A percentile compares a stretch with the other conserved stretches of the same genome.
phyloP scores from a whole-genome alignment of 225 moss, liverwort and hornwort species.

The Sphagnum contortum region DNA sequence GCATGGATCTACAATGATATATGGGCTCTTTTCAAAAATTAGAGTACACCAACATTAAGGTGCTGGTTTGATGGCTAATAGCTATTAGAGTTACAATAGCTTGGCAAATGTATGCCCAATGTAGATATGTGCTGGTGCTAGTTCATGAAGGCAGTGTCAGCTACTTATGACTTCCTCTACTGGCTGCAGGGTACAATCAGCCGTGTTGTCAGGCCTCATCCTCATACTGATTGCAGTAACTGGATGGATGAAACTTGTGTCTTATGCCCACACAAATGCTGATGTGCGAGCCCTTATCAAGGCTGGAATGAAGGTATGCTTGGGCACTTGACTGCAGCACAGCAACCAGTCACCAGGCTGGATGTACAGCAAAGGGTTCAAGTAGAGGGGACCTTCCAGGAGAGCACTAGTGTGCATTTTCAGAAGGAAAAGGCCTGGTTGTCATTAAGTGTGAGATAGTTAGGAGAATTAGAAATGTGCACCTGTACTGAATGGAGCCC shows the following conservation, averaged over 20 bases:
- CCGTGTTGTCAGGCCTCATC: constrained; percentile 48
- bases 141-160: no score
- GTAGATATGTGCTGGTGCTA: no score
- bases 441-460: background rate
- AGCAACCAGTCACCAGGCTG: background rate
- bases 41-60: background rate
- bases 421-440: background rate
- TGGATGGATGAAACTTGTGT: constrained; percentile 76
- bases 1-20: no score
- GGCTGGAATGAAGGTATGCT: constrained; percentile 42
- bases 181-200: constrained; percentile 63
- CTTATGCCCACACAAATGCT: constrained; percentile 65
- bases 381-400: no score
- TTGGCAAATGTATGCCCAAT: background rate
- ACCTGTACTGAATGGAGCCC: background rate
- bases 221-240: constrained; percentile 56
- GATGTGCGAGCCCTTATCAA: constrained; percentile 47
- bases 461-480: background rate
- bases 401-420: no score
- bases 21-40: no score
- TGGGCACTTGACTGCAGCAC: background rate
- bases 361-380: no score
- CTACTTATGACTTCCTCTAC: background rate
- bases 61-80: background rate
- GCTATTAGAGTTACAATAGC: background rate